Evolutionary conservation across 1,284 basidiomycete genomes (phyloP).

Genomic region (Flammula alnicola): DNA sequence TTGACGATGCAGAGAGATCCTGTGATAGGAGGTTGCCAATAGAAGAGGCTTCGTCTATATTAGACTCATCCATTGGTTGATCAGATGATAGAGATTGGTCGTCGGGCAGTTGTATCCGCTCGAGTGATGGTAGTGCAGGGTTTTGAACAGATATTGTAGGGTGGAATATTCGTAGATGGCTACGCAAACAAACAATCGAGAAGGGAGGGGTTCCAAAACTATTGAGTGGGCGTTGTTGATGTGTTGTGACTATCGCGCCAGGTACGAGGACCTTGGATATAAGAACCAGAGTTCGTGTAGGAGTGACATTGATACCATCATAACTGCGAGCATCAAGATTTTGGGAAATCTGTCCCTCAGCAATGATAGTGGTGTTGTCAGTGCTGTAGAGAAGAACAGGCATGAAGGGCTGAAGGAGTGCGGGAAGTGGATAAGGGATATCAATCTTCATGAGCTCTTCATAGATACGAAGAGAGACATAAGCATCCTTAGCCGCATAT

Average conservation of each 20-base stretch:
- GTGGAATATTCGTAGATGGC: conserved; percentile 14
- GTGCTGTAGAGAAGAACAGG: conserved; percentile 15
- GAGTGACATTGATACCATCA: conserved; percentile 12
- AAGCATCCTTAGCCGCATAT: conserved; percentile 35
- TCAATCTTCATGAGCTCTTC: conserved; percentile 7
- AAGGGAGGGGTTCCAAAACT: conserved; percentile 14
- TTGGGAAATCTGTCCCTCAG: conserved; percentile 1
- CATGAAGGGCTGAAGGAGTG: background rate
- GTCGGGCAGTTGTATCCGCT: no score
- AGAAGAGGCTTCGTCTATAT: no score
- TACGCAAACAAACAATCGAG: conserved; percentile 6
- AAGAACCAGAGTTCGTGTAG: conserved; percentile 6
- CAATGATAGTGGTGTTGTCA: conserved; percentile 11
- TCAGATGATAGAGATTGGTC: no score
- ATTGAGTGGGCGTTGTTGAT: conserved; percentile 8
- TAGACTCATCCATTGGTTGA: no score
- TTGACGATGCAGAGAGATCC: background rate
- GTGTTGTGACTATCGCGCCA: conserved; percentile 8
- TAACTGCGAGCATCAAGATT: background rate
- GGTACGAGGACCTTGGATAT: conserved; percentile 11
- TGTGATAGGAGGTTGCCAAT: no score
- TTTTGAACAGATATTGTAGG: no score
- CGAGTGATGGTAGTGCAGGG: no score
- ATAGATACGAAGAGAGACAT: conserved; percentile 23
- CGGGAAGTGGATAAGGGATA: conserved; percentile 8